Evolutionary conservation across 106 monocot genomes (phyloP), one percentile per base, ranked within the genome.

Genomic region (Allium sativum): DNA sequence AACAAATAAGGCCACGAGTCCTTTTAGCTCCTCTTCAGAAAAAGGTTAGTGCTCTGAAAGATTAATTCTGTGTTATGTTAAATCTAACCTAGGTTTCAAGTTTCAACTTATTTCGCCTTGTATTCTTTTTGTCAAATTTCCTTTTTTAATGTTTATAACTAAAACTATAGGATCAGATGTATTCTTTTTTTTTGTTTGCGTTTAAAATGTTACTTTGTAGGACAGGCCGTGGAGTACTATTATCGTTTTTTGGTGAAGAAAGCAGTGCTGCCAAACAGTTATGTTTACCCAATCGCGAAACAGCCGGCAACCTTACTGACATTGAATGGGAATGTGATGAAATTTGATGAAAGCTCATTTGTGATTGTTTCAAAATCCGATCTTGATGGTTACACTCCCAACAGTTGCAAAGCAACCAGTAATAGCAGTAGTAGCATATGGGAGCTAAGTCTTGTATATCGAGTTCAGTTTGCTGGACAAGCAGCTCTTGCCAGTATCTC

Each of bases 191-290:
- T 10, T 17, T 6, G 40, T 57, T 43, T 63, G n/a, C n/a, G n/a
- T n/a, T 31, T 31, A 5, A 31, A 31, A 31, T 31, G 31, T 1
- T 31, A 31, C 31, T 31, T 31, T 31, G 31, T 31, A 31, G 31
- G 31, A 65, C 77, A 96, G 96, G 96, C 90, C 58, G 91, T 96
- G 20, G 77, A 87, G 17, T 96, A 82, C 80, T 85, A 90, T 65
- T 55, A 90, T 65, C 58, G 54, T 17, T 21, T 65, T 21, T 76
- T 74, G 10, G 60, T 76, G 43, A 84, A 81, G 44, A 71, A 71
- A 61, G 74, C 70, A 58, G 44, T 68, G 54, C 66, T 62, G 6
- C 44, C 72, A 12, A 63, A 43, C 51, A 73, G 42, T 60, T 58
- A 74, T 17, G 69, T 74, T 42, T 66, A 67, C 50, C 62, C 79